Percentiles rank a stretch among this genome's conserved stretches.
These are phyloP conservation scores for Acer yangbiense DNA, from an alignment of 345 rosid species.

Conservation along the genomic window DNA sequence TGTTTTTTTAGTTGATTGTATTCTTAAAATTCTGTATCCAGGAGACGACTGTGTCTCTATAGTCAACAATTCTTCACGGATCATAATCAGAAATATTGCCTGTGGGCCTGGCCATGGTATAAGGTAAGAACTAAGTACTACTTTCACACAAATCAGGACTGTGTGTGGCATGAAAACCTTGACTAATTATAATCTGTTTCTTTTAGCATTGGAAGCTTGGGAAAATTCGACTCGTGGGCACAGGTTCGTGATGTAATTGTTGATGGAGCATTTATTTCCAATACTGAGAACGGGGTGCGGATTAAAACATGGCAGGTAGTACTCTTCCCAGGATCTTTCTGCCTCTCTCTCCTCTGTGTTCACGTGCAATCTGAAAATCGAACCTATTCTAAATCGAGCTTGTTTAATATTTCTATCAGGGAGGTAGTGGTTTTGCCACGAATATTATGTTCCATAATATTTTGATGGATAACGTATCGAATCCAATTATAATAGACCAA, in stretches of 20 bases:
- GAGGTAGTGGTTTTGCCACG: constrained; percentile 75
- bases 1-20: not conserved
- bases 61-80: constrained; percentile 69
- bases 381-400: constrained; percentile 15
- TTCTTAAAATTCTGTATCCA: constrained; percentile 35
- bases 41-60: constrained; percentile 98
- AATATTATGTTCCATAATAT: constrained; percentile 60
- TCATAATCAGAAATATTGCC: constrained; percentile 54
- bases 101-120: constrained; percentile 99
- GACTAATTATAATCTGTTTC: not conserved
- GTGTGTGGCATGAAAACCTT: constrained; percentile 1
- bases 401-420: constrained; percentile 44
- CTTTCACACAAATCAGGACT: not conserved
- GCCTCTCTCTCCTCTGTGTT: not conserved
- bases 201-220: constrained; percentile 87
- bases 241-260: constrained; percentile 57
- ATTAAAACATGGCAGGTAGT: constrained; percentile 99
- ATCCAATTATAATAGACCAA: constrained; percentile 85
- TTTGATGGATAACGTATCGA: constrained; percentile 74
- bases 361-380: not conserved
- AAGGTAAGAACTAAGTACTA: constrained; percentile 55
- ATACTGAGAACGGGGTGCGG: constrained; percentile 80
- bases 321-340: constrained; percentile 16
- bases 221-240: constrained; percentile 63
- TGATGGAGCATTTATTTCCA: constrained; percentile 60